Evolutionary conservation across 768 basidiomycete genomes (phyloP).

Genomic region (Hypholoma fasciculare): DNA sequence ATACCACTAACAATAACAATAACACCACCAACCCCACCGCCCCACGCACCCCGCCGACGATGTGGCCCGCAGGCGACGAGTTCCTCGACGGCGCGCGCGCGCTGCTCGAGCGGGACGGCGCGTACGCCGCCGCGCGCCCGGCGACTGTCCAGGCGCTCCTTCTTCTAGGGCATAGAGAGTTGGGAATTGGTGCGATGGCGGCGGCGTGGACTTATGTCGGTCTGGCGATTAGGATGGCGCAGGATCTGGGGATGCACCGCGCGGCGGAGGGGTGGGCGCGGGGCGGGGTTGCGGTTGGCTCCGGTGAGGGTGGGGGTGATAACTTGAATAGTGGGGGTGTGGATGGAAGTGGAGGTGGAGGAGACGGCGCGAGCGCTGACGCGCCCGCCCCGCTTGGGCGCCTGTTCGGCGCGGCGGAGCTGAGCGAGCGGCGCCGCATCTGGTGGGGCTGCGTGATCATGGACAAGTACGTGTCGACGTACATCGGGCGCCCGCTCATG

Average conservation of each 20-base stretch:
- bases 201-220: slow-evolving; percentile 86
- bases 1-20: neutral
- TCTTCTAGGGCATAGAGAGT: slow-evolving; percentile 80
- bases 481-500: slow-evolving; percentile 76
- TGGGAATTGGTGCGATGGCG: slow-evolving; percentile 88
- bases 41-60: slow-evolving; percentile 49
- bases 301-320: neutral
- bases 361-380: neutral
- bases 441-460: slow-evolving; percentile 81
- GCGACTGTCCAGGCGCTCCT: slow-evolving; percentile 80
- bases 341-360: neutral
- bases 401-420: slow-evolving; percentile 60
- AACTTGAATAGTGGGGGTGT: too few relatives aligned
- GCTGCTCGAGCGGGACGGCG: slow-evolving; percentile 50
- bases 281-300: slow-evolving; percentile 42
- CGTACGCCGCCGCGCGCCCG: slow-evolving; percentile 71
- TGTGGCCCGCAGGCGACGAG: slow-evolving; percentile 82
- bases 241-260: slow-evolving; percentile 83
- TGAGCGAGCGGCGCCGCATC: slow-evolving; percentile 70
- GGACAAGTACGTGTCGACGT: slow-evolving; percentile 79
- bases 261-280: slow-evolving; percentile 78
- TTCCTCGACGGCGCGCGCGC: slow-evolving; percentile 69
- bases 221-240: slow-evolving; percentile 92
- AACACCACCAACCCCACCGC: neutral
- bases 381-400: slow-evolving; percentile 7